A percentile compares a stretch with the other conserved stretches of the same genome.
These are phyloP conservation scores for Sporisorium iseilematis-ciliati DNA, from an alignment of 1,284 basidiomycete species.

Conservation along the genomic window DNA sequence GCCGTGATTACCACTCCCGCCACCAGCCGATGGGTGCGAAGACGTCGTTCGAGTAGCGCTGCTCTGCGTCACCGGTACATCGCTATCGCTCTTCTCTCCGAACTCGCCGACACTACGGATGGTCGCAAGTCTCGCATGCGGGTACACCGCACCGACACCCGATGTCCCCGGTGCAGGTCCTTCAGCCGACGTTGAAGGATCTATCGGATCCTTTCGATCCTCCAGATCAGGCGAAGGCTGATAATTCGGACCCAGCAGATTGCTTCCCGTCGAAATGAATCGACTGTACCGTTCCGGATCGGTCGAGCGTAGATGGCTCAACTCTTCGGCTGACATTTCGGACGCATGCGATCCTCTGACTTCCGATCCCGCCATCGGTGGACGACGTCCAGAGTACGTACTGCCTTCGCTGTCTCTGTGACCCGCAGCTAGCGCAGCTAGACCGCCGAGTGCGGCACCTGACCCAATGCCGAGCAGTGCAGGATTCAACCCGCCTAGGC, in stretches of 20 bases:
- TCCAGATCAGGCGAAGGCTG: slow-evolving; percentile 26
- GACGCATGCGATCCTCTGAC: slow-evolving; percentile 16
- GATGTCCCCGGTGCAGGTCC: slow-evolving; percentile 1
- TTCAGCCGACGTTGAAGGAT: neutral
- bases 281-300: slow-evolving; percentile 50
- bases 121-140: slow-evolving; percentile 42
- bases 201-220: slow-evolving; percentile 4
- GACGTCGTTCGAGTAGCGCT: slow-evolving; percentile 2
- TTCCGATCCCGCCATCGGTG: neutral
- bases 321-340: slow-evolving; percentile 31
- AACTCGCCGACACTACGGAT: slow-evolving; percentile 59
- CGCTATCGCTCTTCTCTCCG: slow-evolving; percentile 43
- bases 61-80: slow-evolving; percentile 1
- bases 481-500: slow-evolving; percentile 18
- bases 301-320: slow-evolving; percentile 29
- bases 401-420: slow-evolving; percentile 54
- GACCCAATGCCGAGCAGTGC: slow-evolving; percentile 42
- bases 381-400: slow-evolving; percentile 29
- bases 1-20: slow-evolving; percentile 2
- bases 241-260: slow-evolving; percentile 50
- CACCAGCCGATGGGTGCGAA: slow-evolving; percentile 9
- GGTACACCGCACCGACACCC: slow-evolving; percentile 8
- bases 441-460: slow-evolving; percentile 38
- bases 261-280: slow-evolving; percentile 54
- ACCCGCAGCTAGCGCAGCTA: slow-evolving; percentile 52